A percentile compares a stretch with the other conserved stretches of the same genome.
Evolutionary conservation across 805 yeast species (phyloP).

Genomic region (Dipodascopsis tothii): DNA sequence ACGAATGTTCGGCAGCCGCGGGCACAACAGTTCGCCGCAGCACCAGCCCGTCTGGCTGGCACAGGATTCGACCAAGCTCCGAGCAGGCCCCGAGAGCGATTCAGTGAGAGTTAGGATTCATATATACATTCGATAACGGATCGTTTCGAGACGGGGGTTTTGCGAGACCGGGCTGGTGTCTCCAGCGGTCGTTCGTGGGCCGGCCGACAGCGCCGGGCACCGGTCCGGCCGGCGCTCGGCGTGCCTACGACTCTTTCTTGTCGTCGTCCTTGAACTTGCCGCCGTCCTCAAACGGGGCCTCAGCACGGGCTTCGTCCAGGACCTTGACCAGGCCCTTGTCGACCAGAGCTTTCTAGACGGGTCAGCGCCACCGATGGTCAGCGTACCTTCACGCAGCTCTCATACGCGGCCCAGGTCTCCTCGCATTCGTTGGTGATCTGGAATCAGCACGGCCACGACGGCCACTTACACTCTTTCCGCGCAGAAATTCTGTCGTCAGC

Average conservation of each 20-base stretch:
- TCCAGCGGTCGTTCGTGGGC: too few species aligned
- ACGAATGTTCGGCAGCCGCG: too few species aligned
- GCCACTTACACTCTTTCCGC: slow-evolving; percentile 41
- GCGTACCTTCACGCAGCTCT: slow-evolving; percentile 70
- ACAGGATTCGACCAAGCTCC: too few species aligned
- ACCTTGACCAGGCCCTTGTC: slow-evolving; percentile 72
- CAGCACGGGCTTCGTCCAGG: slow-evolving; percentile 81
- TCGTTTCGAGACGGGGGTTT: background rate
- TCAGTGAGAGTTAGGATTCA: background rate
- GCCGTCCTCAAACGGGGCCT: slow-evolving; percentile 76
- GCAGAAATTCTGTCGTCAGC: slow-evolving; percentile 32
- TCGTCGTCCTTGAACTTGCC: slow-evolving; percentile 32
- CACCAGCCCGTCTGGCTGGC: too few species aligned
- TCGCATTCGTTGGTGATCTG: slow-evolving; percentile 78
- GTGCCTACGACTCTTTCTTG: background rate
- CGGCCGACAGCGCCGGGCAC: too few species aligned
- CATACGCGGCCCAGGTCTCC: slow-evolving; percentile 79
- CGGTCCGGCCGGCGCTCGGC: too few species aligned
- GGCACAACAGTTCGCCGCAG: too few species aligned
- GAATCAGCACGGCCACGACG: background rate
- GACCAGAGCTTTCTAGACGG: slow-evolving; percentile 43
- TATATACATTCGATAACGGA: background rate
- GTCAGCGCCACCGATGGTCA: too few species aligned
- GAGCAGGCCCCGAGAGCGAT: background rate
- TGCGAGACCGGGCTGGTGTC: too few species aligned